Base-by-base conservation (phyloP, 2,329 filamentous ascomycete species). In the Chaetomium olivaceum region DNA sequence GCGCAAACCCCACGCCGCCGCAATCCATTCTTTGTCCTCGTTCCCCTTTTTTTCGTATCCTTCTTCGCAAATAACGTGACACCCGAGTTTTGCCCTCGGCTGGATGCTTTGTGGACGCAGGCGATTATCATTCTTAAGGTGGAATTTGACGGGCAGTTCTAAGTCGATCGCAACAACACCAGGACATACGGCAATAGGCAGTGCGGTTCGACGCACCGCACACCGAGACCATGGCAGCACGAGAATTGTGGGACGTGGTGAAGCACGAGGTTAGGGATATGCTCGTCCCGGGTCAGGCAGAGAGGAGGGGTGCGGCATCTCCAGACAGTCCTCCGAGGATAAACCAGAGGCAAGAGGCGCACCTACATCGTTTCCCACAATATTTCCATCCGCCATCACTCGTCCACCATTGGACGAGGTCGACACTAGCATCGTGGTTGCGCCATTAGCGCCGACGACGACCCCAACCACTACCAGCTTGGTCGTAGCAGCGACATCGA, bases 371-470 rank as follows among this genome's bases (percentile, higher is more conserved):
- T 23, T 36, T 19, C 39, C 58, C 11, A 27, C 16, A 11, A 23
- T 64, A 9, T n/a, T 36, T 1, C 57, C 39, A 43, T 4, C 46
- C 16, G 19, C 43, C 33, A n/a, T 14, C 29, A 1, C 39, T 33
- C 27, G 19, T 21, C 29, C 33, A 29, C 27, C 52, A 12, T 6
- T 19, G 4, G 55, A 16, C 21, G 14, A 16, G n/a, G n/a, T n/a
- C 2, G 31, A 4, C 33, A 1, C 14, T 3, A 25, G 25, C 23
- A 68, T 77, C 8, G 76, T 71, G 12, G 11, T 77, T 21, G 74
- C 73, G 11, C 25, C 36, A 6, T 23, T 56, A 4, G 46, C 61
- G 29, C 50, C 64, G 25, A 54, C 64, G 25, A 36, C 64, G 14
- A 46, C 56, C 2, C 43, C 51, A 12, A 19, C 56, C 1, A 59